These are phyloP conservation scores for Blastocystis hominis DNA, from an alignment of 352 stramenopile species.

Conservation along the genomic window DNA sequence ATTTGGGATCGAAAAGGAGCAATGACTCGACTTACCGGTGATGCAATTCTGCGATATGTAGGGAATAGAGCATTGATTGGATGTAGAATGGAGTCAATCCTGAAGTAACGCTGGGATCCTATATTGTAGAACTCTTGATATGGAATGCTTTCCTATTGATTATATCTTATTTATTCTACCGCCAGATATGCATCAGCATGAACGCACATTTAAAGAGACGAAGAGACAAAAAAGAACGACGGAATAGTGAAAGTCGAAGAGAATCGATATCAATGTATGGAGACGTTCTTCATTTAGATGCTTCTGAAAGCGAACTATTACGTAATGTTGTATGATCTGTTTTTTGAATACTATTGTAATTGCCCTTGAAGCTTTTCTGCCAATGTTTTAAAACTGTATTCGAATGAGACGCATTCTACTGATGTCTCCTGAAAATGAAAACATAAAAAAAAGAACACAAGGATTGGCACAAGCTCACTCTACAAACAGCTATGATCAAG, in stretches of 20 bases:
- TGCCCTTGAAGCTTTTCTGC: too few species aligned
- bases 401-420: too few species aligned
- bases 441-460: too few species aligned
- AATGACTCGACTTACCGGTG: background rate
- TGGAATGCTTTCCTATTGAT: conserved; percentile 17
- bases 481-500: too few species aligned
- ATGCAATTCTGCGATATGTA: conserved; percentile 23
- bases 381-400: too few species aligned
- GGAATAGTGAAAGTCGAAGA: background rate
- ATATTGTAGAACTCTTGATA: background rate
- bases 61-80: background rate
- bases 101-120: background rate
- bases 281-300: background rate
- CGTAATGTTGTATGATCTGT: background rate
- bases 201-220: conserved; percentile 16
- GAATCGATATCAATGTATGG: background rate
- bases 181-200: background rate
- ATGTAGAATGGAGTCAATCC: conserved; percentile 31
- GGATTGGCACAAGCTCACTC: too few species aligned
- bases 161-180: conserved; percentile 17
- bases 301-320: background rate
- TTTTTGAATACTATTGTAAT: background rate
- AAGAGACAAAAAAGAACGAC: background rate
- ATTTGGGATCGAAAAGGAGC: conserved; percentile 26
- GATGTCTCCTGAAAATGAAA: too few species aligned